These are phyloP conservation scores for Sugiyamaella xylanicola DNA, from an alignment of 1,139 yeast genomes.

Conservation along the genomic window DNA sequence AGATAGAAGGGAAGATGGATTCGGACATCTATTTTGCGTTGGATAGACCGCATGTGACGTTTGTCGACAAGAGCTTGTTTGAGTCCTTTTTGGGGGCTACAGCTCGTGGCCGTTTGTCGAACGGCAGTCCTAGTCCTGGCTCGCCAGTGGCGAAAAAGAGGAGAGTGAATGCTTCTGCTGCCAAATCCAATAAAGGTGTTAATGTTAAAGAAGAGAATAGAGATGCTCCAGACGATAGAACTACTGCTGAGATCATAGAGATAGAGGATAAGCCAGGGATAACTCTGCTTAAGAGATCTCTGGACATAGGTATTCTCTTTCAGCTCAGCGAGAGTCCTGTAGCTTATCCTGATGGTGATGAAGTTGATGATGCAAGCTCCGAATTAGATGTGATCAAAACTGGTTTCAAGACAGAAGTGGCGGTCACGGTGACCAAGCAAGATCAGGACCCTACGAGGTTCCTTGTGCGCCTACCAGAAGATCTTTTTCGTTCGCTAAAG, in stretches of 20 bases:
- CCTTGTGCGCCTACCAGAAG: conserved; percentile 5
- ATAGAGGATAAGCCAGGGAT: conserved; percentile 8
- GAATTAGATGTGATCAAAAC: neutral
- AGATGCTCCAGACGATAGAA: neutral
- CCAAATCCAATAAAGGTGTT: neutral
- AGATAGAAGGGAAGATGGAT: too few species aligned
- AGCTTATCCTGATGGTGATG: neutral
- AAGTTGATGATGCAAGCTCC: neutral
- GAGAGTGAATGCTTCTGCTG: neutral
- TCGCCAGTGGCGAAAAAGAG: conserved; percentile 13
- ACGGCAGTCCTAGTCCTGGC: conserved; percentile 10
- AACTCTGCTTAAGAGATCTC: conserved; percentile 16
- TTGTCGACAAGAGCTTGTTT: conserved; percentile 16
- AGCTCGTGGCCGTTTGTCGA: neutral
- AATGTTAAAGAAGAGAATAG: conserved; percentile 3
- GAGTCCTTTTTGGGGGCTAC: neutral
- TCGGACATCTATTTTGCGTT: conserved; percentile 27
- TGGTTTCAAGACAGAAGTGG: neutral
- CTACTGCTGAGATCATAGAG: neutral
- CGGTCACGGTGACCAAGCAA: conserved; percentile 4
- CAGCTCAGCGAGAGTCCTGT: conserved; percentile 2
- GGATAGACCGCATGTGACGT: conserved; percentile 29
- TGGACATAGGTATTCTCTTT: conserved; percentile 21
- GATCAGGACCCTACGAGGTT: conserved; percentile 17
- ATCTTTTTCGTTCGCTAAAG: neutral